Evolutionary conservation across 306 rosid genomes (phyloP), one percentile per base, ranked within the genome.

Genomic region (Quercus cerris): DNA sequence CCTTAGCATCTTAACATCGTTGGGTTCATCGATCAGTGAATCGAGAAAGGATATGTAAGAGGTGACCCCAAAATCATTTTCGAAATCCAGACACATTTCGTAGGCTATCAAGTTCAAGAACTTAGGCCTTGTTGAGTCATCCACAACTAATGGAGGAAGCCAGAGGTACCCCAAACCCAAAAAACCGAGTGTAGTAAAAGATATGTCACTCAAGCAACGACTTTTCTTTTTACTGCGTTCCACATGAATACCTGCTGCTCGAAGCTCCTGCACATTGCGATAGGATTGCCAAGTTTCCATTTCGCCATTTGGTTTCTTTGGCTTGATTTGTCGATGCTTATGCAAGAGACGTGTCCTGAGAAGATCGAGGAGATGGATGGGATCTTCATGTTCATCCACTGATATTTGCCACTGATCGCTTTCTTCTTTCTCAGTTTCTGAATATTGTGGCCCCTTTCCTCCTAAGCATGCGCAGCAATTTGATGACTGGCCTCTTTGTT

Each of bases 101-200:
- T 70, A 84, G 38, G 87, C 84, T 56, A 73, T 77, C 49, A 80
- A 46, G 56, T 84, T 84, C 22, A 70, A 15, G 44, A 84, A 63
- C 66, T 44, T 71, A 2, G 78, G 76, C 35, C 76, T 19, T 2
- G 33, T 71, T 2, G 78, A 71, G 67, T 80, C 87, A 3, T 76
- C 79, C 17, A 80, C 73, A 0, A 19, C 57, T 11, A 72, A n/a
- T 44, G 23, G 71, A 49, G 83, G 86, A 28, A 83, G 78, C 1
- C 17, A 2, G 3, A 83, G 83, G 75, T 33, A 17, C 14, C 86
- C 83, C 2, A 49, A 12, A 49, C 27, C 20, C 5, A 3, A 28
- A n/a, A 28, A 27, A 27, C 15, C 1, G 10, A 0, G 46, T 15
- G n/a, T 17, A 22, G 1, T 6, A 33, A 77, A 80, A 17, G 51